phyloP scores from a whole-genome alignment of 164 flowering plant genomes.

The Vitis riparia region DNA sequence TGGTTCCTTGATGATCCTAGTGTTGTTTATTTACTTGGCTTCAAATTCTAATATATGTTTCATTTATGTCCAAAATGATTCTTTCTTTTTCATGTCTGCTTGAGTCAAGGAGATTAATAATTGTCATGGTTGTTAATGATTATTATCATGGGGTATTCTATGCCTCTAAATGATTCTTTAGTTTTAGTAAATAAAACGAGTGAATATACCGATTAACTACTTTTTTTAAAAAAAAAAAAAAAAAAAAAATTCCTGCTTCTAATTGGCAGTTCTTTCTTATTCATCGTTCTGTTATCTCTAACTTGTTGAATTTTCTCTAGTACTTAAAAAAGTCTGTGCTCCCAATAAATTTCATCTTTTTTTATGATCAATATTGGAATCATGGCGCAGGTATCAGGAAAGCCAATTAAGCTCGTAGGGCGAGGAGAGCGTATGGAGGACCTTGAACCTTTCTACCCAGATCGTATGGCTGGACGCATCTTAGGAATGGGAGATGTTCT shows the following conservation, averaged over 20 bases:
- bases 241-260: too few species aligned
- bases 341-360: background rate
- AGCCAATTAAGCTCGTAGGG: constrained; percentile 97
- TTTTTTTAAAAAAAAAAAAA: too few species aligned
- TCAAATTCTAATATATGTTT: background rate
- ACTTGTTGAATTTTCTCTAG: too few species aligned
- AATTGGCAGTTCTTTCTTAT: background rate
- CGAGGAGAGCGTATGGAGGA: constrained; percentile 98
- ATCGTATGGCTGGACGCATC: constrained; percentile 97
- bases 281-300: background rate
- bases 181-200: too few species aligned
- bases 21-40: background rate
- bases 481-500: constrained; percentile 99
- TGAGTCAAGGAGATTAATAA: background rate
- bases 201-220: too few species aligned
- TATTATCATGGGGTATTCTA: too few species aligned
- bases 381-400: constrained; percentile 86
- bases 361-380: constrained; percentile 1
- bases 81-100: background rate
- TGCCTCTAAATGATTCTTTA: too few species aligned
- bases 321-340: too few species aligned
- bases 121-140: too few species aligned
- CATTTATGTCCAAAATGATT: background rate
- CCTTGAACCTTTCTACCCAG: constrained; percentile 96
- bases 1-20: too few species aligned